Base-by-base conservation (phyloP, 2,329 filamentous ascomycete species). In the Calonectria pteridis region DNA sequence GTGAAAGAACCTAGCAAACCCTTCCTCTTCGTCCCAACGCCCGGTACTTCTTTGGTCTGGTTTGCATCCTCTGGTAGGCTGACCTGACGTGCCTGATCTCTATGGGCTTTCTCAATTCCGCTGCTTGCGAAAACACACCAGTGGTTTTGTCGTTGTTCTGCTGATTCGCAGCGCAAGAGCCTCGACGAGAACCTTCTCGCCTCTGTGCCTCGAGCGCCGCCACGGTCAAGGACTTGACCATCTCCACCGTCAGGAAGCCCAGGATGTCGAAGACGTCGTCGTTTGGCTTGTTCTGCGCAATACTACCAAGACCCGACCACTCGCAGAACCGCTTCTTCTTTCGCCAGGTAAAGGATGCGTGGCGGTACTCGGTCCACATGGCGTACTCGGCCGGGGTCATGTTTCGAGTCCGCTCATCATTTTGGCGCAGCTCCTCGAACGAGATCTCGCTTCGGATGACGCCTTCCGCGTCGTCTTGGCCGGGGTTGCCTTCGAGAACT, bases 301-400 rank as follows among this genome's bases (percentile, higher is more conserved):
- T 95, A 29, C 96, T 91, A 18, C 96, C 96, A 81, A 98, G 98
- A 6, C 96, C 96, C 3, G 96, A 96, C 97, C 97, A 99, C 83
- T 98, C 96, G 71, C 95, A 91, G 85, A 98, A 99, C 1, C 96
- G 91, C 86, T 98, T 98, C 83, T 94, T 94, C 87, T 99, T 99
- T 81, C 97, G 94, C 87, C 97, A 98, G 0, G 96, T 98, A 85
- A 99, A 99, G 0, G 94, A 97, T 0, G 97, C 97, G 84, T 98
- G 96, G 0, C 97, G 94, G 82, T 97, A 98, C 85, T 98, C 96
- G 33, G 95, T 97, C 94, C 96, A 99, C 74, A 97, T 98, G 13
- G 98, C 95, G 83, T 99, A 99, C 84, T 99, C 97, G 82, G 98
- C 96, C 59, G 91, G 91, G 2, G 96, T 98, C 97, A 99, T 99